Evolutionary conservation across 768 basidiomycete genomes (phyloP).

Genomic region (Candolleomyces eurysporus): DNA sequence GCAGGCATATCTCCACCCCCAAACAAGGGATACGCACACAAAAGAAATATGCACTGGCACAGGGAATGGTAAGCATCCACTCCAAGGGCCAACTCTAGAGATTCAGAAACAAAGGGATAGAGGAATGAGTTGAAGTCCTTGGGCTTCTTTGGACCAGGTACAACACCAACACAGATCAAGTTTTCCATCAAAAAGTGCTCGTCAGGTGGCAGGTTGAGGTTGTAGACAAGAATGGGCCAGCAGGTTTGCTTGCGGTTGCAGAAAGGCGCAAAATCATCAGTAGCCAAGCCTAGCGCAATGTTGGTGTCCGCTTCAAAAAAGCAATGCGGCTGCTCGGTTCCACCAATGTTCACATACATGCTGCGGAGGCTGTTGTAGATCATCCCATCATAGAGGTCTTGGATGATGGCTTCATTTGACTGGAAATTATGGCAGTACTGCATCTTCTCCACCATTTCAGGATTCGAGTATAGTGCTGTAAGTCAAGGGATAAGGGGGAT

Average conservation of each 20-base stretch:
- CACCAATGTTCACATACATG: slow-evolving; percentile 18
- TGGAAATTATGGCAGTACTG: slow-evolving; percentile 24
- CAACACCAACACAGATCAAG: slow-evolving; percentile 38
- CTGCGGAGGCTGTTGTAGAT: slow-evolving; percentile 25
- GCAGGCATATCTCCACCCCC: too few relatives aligned
- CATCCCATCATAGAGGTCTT: too few relatives aligned
- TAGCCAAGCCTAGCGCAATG: slow-evolving; percentile 39
- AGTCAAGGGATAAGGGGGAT: slow-evolving; percentile 29
- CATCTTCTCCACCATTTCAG: slow-evolving; percentile 22
- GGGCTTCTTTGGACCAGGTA: slow-evolving; percentile 45
- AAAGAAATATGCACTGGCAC: too few relatives aligned
- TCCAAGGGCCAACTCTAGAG: slow-evolving; percentile 30
- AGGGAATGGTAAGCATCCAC: too few relatives aligned
- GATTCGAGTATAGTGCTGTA: slow-evolving; percentile 19
- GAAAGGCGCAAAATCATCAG: slow-evolving; percentile 42
- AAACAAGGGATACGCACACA: too few relatives aligned
- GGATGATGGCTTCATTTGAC: slow-evolving; percentile 16
- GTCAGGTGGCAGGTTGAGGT: slow-evolving; percentile 31
- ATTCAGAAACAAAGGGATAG: slow-evolving; percentile 37
- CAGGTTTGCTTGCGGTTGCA: slow-evolving; percentile 27
- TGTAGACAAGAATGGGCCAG: slow-evolving; percentile 42
- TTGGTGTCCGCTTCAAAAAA: slow-evolving; percentile 39
- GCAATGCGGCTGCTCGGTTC: slow-evolving; percentile 15
- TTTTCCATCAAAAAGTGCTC: slow-evolving; percentile 31
- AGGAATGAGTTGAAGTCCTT: slow-evolving; percentile 43